Percentiles rank a stretch among this genome's conserved stretches.
phyloP scores from a whole-genome alignment of 73 alveolate species.

The Tetrahymena malaccensis region DNA sequence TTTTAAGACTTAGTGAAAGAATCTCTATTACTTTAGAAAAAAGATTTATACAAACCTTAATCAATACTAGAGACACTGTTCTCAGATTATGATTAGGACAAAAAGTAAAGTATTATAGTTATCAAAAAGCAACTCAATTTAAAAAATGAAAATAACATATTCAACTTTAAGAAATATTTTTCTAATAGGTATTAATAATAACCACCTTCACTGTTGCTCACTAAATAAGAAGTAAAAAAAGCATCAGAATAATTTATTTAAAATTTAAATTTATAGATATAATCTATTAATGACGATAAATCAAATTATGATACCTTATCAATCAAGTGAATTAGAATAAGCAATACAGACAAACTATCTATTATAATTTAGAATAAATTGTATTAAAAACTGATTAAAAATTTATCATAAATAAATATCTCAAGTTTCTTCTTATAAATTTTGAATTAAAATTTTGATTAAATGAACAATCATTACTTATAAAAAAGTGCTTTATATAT shows the following conservation, averaged over 20 bases:
- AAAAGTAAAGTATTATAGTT: neutral
- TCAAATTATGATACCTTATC: too few relatives aligned
- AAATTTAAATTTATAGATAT: too few relatives aligned
- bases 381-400: too few relatives aligned
- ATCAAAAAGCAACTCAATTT: neutral
- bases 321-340: neutral
- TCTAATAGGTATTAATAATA: neutral
- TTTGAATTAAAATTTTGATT: too few relatives aligned
- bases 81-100: neutral
- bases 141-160: neutral
- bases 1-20: neutral
- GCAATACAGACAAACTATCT: too few relatives aligned
- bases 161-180: too few relatives aligned
- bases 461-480: too few relatives aligned
- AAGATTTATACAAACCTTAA: neutral
- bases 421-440: too few relatives aligned
- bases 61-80: neutral
- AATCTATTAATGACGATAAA: too few relatives aligned
- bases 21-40: neutral
- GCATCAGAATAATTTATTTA: neutral
- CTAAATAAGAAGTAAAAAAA: neutral
- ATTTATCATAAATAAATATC: too few relatives aligned
- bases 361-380: too few relatives aligned
- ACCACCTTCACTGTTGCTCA: neutral
- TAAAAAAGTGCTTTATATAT: too few relatives aligned